Conservation (phyloP, 1,139 yeast species). For the Geotrichum histeridarum region DNA sequence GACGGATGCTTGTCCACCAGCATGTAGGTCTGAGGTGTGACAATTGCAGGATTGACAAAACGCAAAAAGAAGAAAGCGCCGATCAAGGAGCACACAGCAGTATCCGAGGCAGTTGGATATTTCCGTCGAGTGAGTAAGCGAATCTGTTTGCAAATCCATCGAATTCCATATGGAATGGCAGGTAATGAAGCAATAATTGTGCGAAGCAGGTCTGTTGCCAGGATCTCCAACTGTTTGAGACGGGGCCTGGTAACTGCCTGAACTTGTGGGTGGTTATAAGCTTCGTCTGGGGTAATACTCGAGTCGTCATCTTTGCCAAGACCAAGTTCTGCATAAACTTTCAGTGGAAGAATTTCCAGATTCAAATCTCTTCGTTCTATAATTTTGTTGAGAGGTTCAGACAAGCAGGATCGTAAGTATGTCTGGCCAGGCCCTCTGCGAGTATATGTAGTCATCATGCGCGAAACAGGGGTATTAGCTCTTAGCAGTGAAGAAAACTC, state of each 20-base stretch:
- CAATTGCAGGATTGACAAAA: constrained; percentile 85
- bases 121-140: constrained; percentile 56
- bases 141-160: constrained; percentile 69
- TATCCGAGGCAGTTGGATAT: constrained; percentile 55
- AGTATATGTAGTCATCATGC: constrained; percentile 44
- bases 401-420: constrained; percentile 37
- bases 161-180: constrained; percentile 65
- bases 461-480: constrained; percentile 42
- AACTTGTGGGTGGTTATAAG: constrained; percentile 34
- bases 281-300: constrained; percentile 34
- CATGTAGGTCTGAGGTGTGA: constrained; percentile 74
- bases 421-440: constrained; percentile 44
- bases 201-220: constrained; percentile 56
- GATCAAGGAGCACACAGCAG: constrained; percentile 52
- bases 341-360: constrained; percentile 39
- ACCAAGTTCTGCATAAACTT: constrained; percentile 36
- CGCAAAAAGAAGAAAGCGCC: constrained; percentile 86
- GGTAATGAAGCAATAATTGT: constrained; percentile 54
- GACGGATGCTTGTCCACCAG: constrained; percentile 38
- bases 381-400: constrained; percentile 34
- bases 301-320: constrained; percentile 26
- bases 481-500: constrained; percentile 40
- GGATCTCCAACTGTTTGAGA: constrained; percentile 39
- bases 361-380: constrained; percentile 33
- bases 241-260: constrained; percentile 35